Percentiles rank a stretch among this genome's conserved stretches.
phyloP scores from a whole-genome alignment of 2,329 filamentous ascomycete genomes.

The Alternaria panax region DNA sequence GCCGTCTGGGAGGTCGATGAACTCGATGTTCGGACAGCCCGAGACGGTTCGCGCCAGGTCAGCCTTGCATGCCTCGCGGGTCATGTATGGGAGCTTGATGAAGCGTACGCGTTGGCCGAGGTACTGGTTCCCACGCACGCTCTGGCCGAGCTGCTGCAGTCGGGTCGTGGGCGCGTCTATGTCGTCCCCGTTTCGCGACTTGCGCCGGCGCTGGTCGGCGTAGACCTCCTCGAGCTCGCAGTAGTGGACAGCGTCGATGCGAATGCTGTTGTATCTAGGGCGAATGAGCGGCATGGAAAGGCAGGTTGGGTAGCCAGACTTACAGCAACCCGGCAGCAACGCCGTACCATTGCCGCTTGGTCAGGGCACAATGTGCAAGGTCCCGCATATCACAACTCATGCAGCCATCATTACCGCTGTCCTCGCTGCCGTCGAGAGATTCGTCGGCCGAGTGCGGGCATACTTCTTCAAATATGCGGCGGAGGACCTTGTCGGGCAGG shows the following conservation, averaged over 20 bases:
- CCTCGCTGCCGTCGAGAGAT: slow-evolving; percentile 79
- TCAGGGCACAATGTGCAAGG: slow-evolving; percentile 78
- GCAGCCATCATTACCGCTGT: slow-evolving; percentile 79
- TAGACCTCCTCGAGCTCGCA: slow-evolving; percentile 86
- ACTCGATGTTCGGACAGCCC: slow-evolving; percentile 82
- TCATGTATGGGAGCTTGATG: slow-evolving; percentile 94
- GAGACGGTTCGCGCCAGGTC: slow-evolving; percentile 87
- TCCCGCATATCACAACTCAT: slow-evolving; percentile 95
- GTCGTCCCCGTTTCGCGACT: slow-evolving; percentile 72
- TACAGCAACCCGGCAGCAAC: slow-evolving; percentile 69
- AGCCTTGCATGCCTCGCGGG: slow-evolving; percentile 83
- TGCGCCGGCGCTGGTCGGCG: slow-evolving; percentile 70
- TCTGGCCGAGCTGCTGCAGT: slow-evolving; percentile 79
- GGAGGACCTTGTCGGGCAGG: slow-evolving; percentile 74
- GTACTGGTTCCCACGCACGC: slow-evolving; percentile 77
- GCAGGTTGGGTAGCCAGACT: slow-evolving; percentile 46
- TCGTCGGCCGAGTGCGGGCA: slow-evolving; percentile 81
- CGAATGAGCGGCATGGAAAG: slow-evolving; percentile 13
- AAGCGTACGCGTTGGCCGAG: slow-evolving; percentile 76
- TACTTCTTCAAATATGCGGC: slow-evolving; percentile 79
- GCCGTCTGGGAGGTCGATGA: slow-evolving; percentile 89
- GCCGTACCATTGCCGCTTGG: slow-evolving; percentile 74
- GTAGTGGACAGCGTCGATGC: slow-evolving; percentile 94
- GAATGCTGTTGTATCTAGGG: slow-evolving; percentile 81
- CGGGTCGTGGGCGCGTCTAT: slow-evolving; percentile 80